phyloP scores from a whole-genome alignment of 352 stramenopile species.

The Hyaloperonospora brassicae region DNA sequence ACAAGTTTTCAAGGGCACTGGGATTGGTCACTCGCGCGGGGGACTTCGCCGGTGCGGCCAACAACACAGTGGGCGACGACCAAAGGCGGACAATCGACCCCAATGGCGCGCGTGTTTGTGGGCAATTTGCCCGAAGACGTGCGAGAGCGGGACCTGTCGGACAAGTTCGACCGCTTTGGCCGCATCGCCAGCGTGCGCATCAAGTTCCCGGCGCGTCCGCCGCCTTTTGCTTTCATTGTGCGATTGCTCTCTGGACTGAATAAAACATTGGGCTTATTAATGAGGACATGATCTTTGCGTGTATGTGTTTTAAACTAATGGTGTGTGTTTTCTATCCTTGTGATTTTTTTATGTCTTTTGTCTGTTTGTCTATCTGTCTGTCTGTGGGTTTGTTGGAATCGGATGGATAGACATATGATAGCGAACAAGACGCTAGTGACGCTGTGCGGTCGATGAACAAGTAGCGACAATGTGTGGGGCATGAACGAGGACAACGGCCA shows the following conservation, averaged over 20 bases:
- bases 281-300: background rate
- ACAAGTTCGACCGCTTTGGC: conserved; percentile 48
- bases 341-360: conserved; percentile 2
- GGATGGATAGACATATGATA: conserved; percentile 41
- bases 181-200: conserved; percentile 34
- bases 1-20: background rate
- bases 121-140: conserved; percentile 54
- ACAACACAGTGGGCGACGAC: background rate
- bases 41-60: background rate
- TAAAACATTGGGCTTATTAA: no score
- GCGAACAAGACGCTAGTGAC: conserved; percentile 44
- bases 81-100: background rate
- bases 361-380: background rate
- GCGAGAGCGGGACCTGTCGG: conserved; percentile 46
- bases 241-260: conserved; percentile 3
- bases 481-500: background rate
- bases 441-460: conserved; percentile 53
- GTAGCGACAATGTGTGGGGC: conserved; percentile 14
- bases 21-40: background rate
- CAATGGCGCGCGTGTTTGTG: conserved; percentile 45
- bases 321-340: background rate
- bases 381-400: no score
- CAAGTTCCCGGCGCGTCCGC: conserved; percentile 44
- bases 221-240: conserved; percentile 58
- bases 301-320: background rate